Evolutionary conservation across 257 asterid genomes (phyloP).

Genomic region (Nyctanthes arbortristis): DNA sequence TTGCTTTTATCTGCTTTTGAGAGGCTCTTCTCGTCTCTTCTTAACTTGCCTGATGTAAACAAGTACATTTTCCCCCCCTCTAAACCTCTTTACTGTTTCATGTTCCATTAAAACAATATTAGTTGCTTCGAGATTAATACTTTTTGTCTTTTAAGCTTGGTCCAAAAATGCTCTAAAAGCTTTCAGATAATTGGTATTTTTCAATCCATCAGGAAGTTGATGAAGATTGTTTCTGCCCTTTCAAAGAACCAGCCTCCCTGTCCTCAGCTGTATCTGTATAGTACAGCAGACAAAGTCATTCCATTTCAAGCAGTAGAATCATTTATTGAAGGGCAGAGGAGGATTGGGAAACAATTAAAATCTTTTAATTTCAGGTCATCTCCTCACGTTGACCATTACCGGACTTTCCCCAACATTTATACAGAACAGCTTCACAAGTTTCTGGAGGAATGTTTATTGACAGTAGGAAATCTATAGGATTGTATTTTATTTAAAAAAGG

Average conservation of each 20-base stretch:
- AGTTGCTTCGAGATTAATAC: neutral
- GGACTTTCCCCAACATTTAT: constrained; percentile 62
- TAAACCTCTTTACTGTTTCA: neutral
- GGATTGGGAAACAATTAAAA: constrained; percentile 46
- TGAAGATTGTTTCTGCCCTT: constrained; percentile 44
- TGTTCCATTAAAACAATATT: neutral
- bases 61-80: constrained; percentile 42
- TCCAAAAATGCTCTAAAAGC: no score
- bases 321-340: constrained; percentile 62
- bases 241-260: constrained; percentile 62
- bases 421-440: constrained; percentile 49
- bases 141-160: no score
- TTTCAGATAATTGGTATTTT: constrained; percentile 1
- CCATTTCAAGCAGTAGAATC: constrained; percentile 62
- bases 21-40: constrained; percentile 65
- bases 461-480: constrained; percentile 29
- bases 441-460: constrained; percentile 46
- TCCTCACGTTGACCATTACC: constrained; percentile 89
- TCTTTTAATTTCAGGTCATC: constrained; percentile 65
- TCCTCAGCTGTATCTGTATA: constrained; percentile 83
- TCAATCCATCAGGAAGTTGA: constrained; percentile 61
- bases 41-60: constrained; percentile 58
- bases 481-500: neutral
- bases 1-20: constrained; percentile 58
- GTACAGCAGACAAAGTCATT: constrained; percentile 78